Evolutionary conservation across 306 rosid species (phyloP).

Genomic region (Senna tora): DNA sequence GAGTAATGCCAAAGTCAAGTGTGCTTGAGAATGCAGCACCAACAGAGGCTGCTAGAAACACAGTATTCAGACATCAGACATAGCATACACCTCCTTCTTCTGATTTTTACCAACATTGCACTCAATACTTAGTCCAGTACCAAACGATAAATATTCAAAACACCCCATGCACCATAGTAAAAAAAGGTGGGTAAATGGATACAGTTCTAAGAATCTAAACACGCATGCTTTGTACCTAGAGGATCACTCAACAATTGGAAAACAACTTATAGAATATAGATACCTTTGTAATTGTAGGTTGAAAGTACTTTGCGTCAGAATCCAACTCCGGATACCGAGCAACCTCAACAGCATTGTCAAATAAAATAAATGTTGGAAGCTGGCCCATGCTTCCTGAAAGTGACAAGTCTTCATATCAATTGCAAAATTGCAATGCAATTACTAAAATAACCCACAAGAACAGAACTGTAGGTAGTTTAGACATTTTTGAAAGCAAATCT

Average conservation of each 20-base stretch:
- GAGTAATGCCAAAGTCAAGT: constrained; percentile 33
- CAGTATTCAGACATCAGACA: not conserved
- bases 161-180: not conserved
- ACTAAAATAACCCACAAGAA: constrained; percentile 5
- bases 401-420: constrained; percentile 30
- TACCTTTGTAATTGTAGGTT: constrained; percentile 73
- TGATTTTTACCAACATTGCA: constrained; percentile 5
- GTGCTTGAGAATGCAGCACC: constrained; percentile 5
- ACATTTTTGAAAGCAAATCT: constrained; percentile 6
- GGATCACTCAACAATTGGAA: constrained; percentile 9
- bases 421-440: constrained; percentile 14
- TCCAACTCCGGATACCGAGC: constrained; percentile 76
- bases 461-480: constrained; percentile 9
- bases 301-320: constrained; percentile 57
- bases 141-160: constrained; percentile 9
- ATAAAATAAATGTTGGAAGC: constrained; percentile 87
- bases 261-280: not conserved
- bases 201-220: not conserved
- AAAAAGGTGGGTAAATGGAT: constrained; percentile 5
- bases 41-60: not conserved
- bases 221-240: constrained; percentile 9
- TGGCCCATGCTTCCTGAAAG: constrained; percentile 80
- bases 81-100: not conserved
- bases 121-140: not conserved
- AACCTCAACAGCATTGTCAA: constrained; percentile 78